Conservation (phyloP, 805 yeast genomes). For the Metschnikowia borealis region DNA sequence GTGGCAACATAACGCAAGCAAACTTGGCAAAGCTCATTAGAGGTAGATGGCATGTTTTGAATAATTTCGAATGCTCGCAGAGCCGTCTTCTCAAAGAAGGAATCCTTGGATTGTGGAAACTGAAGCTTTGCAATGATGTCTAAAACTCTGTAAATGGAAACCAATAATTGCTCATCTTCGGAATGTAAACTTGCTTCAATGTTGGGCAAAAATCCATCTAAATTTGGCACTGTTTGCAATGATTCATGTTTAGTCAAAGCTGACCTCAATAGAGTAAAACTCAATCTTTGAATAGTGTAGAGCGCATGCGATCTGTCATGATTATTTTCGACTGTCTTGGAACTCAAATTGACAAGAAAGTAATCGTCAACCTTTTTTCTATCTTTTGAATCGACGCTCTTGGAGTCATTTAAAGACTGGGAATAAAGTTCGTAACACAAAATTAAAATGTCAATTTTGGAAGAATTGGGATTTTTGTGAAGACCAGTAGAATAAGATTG, state of each 20-base stretch:
- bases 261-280: conserved; percentile 70
- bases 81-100: conserved; percentile 55
- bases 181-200: conserved; percentile 58
- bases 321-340: conserved; percentile 52
- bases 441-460: conserved; percentile 54
- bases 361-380: conserved; percentile 46
- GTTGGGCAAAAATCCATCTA: conserved; percentile 72
- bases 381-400: conserved; percentile 2
- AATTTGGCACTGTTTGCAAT: conserved; percentile 54
- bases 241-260: conserved; percentile 62
- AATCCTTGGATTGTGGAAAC: conserved; percentile 51
- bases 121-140: conserved; percentile 58
- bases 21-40: conserved; percentile 74
- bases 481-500: conserved; percentile 78
- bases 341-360: conserved; percentile 68
- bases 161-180: conserved; percentile 73
- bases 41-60: conserved; percentile 73
- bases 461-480: conserved; percentile 59
- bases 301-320: conserved; percentile 54
- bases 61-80: conserved; percentile 59
- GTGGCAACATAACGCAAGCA: conserved; percentile 71
- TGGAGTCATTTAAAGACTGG: conserved; percentile 35
- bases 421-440: conserved; percentile 71
- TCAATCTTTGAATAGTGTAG: conserved; percentile 65
- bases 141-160: conserved; percentile 62